Evolutionary conservation across 306 rosid species (phyloP), one percentile per base, ranked within the genome.

Genomic region (Dalbergia oliveri): DNA sequence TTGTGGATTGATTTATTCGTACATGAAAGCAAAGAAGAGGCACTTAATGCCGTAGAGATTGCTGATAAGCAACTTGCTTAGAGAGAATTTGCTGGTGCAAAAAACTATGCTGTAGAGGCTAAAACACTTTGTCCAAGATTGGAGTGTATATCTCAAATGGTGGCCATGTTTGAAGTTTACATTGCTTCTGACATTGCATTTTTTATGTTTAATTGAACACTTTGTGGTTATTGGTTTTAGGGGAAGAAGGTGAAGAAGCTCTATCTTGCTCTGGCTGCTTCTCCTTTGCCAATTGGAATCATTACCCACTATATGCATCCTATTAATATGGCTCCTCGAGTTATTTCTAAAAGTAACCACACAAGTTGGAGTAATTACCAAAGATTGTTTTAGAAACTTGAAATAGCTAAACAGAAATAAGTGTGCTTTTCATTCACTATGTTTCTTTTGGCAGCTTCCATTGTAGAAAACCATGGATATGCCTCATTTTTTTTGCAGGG

Each of bases 91-190:
- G n/a, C n/a, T n/a, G n/a, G n/a, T n/a, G n/a, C n/a, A n/a, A n/a
- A n/a, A 97, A 93, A 51, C 56, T 93, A 81, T 86, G 98, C 98
- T 34, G 26, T 87, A 44, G 93, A 90, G 86, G 99, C 99, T 12
- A 90, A 82, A 84, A 68, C 87, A 9, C 72, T 93, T 45, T 89
- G 72, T 82, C 98, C 99, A 5, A 98, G 84, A 67, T 76, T 96
- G 79, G 97, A 96, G 78, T 94, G 98, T 79, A 69, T 92, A 87
- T 83, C 98, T 59, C 99, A 92, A 77, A 83, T 96, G 97, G 87
- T 96, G 85, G 86, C 98, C 33, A 96, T 98, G 1, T 93, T 93
- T 80, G 98, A 96, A 14, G 99, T 96, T 81, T 89, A 91, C 76
- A 66, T 78, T 69, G 99, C 99, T 23, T 89, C 98, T 39, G 97